Base-by-base conservation (phyloP, 768 basidiomycete genomes). In the Lentinula sp. region DNA sequence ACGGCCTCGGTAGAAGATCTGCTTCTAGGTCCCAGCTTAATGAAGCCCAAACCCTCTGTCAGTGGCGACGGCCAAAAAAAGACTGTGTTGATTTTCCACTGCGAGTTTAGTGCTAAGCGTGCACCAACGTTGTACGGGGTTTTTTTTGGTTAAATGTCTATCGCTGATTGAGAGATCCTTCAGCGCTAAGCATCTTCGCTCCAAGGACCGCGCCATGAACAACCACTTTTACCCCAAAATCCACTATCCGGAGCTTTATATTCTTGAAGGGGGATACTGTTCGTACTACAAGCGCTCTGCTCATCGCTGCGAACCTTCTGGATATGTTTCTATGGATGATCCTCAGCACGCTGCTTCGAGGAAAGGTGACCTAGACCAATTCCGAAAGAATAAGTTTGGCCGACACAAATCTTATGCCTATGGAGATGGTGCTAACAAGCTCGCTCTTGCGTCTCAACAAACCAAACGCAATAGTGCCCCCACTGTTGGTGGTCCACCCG, bases 251-350 rank as follows among this genome's bases (percentile, higher is more conserved):
- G 97, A 99, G 74, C 85, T 98, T 16, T 99, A 98, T 76, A 85
- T 99, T 66, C 84, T 99, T 7, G 93, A 97, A 75, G 97, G 97
- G 41, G 97, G 97, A 12, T 99, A 98, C 73, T 93, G 87, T 66
- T 83, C 85, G 46, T 98, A 94, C 77, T 97, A 81, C 77, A 85
- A 86, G 66, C 74, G 78, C 23, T 88, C 83, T 56, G 76, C 84
- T 2, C 70, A 74, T 35, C 88, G 87, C 49, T 98, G 96, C 76
- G 78, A 89, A 51, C 95, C 93, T 0, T 77, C 75, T 16, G 88
- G 82, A 1, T 99, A 99, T 69, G 87, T 96, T 45, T 85, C 82
- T 6, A 99, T 99, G 97, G 94, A 98, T 68, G 95, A 98, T 71
- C 95, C 95, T 2, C 81, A 81, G 49, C 87, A 96, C 71, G 83